These are phyloP conservation scores for Ilyonectria robusta DNA, from an alignment of 2,329 filamentous ascomycete species.

Conservation along the genomic window DNA sequence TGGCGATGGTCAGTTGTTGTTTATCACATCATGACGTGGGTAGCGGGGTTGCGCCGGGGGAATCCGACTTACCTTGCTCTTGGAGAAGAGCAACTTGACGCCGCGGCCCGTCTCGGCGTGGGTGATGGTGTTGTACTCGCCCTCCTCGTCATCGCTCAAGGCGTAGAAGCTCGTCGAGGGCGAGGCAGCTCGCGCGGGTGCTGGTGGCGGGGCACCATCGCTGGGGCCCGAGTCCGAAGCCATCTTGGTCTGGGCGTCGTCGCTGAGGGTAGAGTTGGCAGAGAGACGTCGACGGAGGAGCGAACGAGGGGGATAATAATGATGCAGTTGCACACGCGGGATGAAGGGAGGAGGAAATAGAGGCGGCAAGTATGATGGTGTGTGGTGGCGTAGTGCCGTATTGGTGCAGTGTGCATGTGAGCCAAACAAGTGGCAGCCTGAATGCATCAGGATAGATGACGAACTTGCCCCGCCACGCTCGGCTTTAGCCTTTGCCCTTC, in stretches of 20 bases:
- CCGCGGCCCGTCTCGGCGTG: constrained; percentile 83
- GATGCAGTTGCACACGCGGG: constrained; percentile 17
- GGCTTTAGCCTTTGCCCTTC: not conserved
- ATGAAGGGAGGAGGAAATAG: constrained; percentile 24
- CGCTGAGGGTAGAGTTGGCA: not conserved
- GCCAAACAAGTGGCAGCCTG: constrained; percentile 5
- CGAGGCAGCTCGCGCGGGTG: constrained; percentile 66
- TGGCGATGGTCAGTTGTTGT: constrained; percentile 52
- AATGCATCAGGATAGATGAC: constrained; percentile 38
- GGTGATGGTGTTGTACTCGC: constrained; percentile 93
- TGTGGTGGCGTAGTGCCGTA: not conserved
- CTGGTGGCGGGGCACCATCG: constrained; percentile 45
- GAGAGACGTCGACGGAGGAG: not conserved
- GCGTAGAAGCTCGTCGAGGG: constrained; percentile 93
- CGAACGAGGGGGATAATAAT: not conserved
- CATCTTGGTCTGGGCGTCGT: constrained; percentile 30
- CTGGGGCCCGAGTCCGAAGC: constrained; percentile 39
- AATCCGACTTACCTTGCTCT: constrained; percentile 84
- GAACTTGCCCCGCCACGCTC: constrained; percentile 44
- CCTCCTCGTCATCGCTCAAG: constrained; percentile 95
- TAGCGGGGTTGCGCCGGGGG: constrained; percentile 2
- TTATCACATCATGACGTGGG: constrained; percentile 4
- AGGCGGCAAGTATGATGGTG: not conserved
- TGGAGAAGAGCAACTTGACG: constrained; percentile 94
- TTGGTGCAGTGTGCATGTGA: not conserved